A percentile compares a stretch with the other conserved stretches of the same genome.
These are phyloP conservation scores for Boletus eberwhitei DNA, from an alignment of 768 basidiomycete species.

Conservation along the genomic window DNA sequence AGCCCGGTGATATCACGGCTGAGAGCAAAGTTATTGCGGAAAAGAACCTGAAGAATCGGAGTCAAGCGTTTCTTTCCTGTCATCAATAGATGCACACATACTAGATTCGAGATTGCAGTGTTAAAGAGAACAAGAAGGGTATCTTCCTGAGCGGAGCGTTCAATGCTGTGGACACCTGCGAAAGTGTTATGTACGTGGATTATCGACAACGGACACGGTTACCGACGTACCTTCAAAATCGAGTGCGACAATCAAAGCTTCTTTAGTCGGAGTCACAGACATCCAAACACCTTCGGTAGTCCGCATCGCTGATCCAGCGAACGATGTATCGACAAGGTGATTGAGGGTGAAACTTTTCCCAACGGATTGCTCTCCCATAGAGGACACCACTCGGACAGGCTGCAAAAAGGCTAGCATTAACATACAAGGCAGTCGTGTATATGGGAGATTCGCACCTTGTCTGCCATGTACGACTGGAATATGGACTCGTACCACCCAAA, in stretches of 20 bases:
- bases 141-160: constrained; percentile 61
- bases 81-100: constrained; percentile 24
- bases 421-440: neutral
- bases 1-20: constrained; percentile 59
- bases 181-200: neutral
- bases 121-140: constrained; percentile 63
- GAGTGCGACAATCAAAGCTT: constrained; percentile 53
- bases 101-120: constrained; percentile 61
- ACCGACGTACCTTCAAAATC: constrained; percentile 55
- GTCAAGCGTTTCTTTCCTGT: neutral
- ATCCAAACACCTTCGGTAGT: constrained; percentile 67
- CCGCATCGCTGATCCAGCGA: constrained; percentile 62
- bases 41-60: constrained; percentile 44
- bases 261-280: constrained; percentile 59
- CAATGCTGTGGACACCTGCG: constrained; percentile 62
- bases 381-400: constrained; percentile 63
- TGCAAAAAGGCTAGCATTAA: constrained; percentile 17
- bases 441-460: constrained; percentile 37
- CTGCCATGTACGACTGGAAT: constrained; percentile 59
- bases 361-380: constrained; percentile 67
- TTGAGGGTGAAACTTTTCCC: constrained; percentile 59
- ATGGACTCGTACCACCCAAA: constrained; percentile 67
- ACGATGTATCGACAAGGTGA: constrained; percentile 62
- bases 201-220: neutral
- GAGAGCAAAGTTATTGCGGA: constrained; percentile 63